Evolutionary conservation across 768 basidiomycete species (phyloP).

Genomic region (Tubosaeta sp.): DNA sequence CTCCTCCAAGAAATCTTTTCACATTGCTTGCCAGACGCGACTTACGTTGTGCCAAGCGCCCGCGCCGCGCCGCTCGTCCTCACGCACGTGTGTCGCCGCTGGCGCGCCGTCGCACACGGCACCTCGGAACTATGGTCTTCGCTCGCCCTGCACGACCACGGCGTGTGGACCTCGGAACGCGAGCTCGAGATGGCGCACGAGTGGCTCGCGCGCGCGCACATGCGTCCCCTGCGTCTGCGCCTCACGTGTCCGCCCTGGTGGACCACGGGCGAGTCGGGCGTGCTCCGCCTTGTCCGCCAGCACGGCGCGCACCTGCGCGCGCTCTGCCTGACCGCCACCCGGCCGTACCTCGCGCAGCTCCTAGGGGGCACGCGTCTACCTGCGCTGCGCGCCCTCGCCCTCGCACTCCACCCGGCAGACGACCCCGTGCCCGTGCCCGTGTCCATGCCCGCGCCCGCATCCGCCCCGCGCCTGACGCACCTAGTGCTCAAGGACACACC

Average conservation of each 20-base stretch:
- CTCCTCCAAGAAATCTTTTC: constrained; percentile 31
- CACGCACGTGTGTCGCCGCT: constrained; percentile 31
- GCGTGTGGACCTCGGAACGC: constrained; percentile 26
- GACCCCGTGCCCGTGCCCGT: constrained; percentile 2
- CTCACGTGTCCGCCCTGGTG: constrained; percentile 11
- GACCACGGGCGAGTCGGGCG: constrained; percentile 7
- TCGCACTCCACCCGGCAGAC: constrained; percentile 10
- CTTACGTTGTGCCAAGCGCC: constrained; percentile 20
- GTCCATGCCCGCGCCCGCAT: not conserved
- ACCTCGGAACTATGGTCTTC: constrained; percentile 33
- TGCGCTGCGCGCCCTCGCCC: constrained; percentile 11
- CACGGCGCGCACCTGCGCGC: constrained; percentile 19
- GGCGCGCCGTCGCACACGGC: constrained; percentile 25
- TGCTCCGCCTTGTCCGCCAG: constrained; percentile 19
- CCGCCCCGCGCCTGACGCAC: constrained; percentile 15
- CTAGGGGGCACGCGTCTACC: constrained; percentile 9
- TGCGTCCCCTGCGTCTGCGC: constrained; percentile 23
- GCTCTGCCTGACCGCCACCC: constrained; percentile 15
- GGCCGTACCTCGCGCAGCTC: constrained; percentile 19
- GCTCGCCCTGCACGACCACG: constrained; percentile 25
- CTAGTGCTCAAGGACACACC: constrained; percentile 16
- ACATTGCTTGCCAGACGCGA: constrained; percentile 21
- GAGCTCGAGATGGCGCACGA: constrained; percentile 22
- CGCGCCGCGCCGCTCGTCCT: constrained; percentile 30
- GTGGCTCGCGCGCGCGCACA: constrained; percentile 20